Evolutionary conservation across 2,329 filamentous ascomycete species (phyloP), one percentile per base, ranked within the genome.

Genomic region (Claviceps pusilla): DNA sequence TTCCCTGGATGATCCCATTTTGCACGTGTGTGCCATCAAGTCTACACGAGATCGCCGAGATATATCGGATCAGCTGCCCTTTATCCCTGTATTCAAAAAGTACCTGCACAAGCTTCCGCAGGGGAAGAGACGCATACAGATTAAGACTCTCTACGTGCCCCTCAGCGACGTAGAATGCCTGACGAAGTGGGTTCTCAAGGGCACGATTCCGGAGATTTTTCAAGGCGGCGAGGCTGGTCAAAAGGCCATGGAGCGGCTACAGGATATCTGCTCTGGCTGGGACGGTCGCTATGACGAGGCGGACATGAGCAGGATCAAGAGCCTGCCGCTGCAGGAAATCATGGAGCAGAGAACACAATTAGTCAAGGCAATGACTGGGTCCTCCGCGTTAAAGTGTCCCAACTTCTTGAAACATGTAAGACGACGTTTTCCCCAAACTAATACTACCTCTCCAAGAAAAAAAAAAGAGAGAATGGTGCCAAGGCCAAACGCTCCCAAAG

Each of bases 391-490:
- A 28, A 70, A 76, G 42, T 98, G 93, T 63, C 79, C 83, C 0
- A 70, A 85, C 51, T 95, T 97, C 69, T 66, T 93, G 58, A 91
- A 94, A 69, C 93, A 98, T 67, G 86, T 89, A 72, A 76, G 86
- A 29, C 11, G 5, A 14, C 33, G 6, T 24, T 31, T 7, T 49
- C n/a, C 11, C 10, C 4, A 7, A 5, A 7, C 16, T 14, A 24
- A 19, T 19, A 19, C 19, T 19, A 1, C 19, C 19, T 19, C 19
- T 19, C 1, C 19, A 19, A 19, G 19, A 19, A 19, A 19, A 19
- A 19, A 19, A 19, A 19, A 19, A 19, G n/a, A 19, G 1, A 19
- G 19, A 19, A 19, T 19, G 19, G 19, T 19, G 19, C 19, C 19
- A 19, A 19, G 19, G 19, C 19, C 19, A 19, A 19, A 19, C 19